phyloP scores from a whole-genome alignment of 78 protist species.

The Goniomonas avonlea region DNA sequence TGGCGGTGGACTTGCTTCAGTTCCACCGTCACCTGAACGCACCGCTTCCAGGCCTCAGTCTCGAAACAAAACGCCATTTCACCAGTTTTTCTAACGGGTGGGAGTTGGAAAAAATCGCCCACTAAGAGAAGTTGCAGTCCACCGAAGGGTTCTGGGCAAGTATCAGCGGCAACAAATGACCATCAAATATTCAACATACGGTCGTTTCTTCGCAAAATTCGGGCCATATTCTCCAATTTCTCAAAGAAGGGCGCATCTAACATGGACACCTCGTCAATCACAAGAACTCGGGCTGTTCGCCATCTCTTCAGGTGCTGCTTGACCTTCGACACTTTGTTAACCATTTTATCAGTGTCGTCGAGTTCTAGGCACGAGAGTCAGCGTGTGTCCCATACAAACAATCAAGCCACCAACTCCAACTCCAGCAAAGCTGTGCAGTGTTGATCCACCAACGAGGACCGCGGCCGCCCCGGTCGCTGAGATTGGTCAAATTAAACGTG shows the following conservation, averaged over 20 bases:
- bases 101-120: conserved; percentile 36
- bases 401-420: conserved; percentile 24
- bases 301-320: background rate
- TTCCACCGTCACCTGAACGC: background rate
- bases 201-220: background rate
- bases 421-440: conserved; percentile 13
- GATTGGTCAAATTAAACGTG: too few relatives aligned
- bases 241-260: conserved; percentile 7
- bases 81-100: background rate
- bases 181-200: too few relatives aligned
- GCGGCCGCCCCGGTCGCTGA: conserved; percentile 31
- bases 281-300: background rate
- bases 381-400: background rate
- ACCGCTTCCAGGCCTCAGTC: background rate
- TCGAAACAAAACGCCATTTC: background rate
- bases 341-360: background rate
- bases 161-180: too few relatives aligned
- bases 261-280: conserved; percentile 24
- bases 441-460: background rate
- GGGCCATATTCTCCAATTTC: background rate
- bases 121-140: conserved; percentile 14
- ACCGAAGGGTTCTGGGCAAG: conserved; percentile 28
- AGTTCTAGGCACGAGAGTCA: too few relatives aligned
- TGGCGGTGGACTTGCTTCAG: background rate
- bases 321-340: background rate